phyloP scores from a whole-genome alignment of 352 stramenopile genomes.

The Pythium myriotylum region DNA sequence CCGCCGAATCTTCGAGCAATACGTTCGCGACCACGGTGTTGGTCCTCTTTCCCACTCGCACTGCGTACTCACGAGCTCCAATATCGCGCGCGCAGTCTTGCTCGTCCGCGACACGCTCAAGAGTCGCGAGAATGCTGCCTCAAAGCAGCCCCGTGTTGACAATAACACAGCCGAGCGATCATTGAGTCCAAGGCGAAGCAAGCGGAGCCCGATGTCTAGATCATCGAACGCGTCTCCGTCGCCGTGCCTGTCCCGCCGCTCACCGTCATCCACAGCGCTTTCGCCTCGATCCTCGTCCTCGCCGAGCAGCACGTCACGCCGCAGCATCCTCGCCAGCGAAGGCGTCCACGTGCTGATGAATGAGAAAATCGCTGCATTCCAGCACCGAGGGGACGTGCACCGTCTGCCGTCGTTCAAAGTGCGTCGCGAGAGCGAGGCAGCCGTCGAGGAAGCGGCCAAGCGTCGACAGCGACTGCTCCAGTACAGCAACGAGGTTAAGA shows the following conservation, averaged over 20 bases:
- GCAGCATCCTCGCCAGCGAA: slow-evolving; percentile 54
- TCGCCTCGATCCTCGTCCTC: slow-evolving; percentile 5
- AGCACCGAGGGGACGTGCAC: slow-evolving; percentile 38
- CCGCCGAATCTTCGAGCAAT: slow-evolving; percentile 23
- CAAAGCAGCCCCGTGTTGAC: neutral
- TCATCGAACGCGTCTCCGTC: slow-evolving; percentile 1
- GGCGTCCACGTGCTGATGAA: slow-evolving; percentile 56
- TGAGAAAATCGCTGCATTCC: slow-evolving; percentile 45
- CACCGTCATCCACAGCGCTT: neutral
- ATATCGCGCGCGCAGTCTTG: slow-evolving; percentile 43
- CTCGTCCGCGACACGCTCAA: slow-evolving; percentile 30
- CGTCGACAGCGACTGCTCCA: slow-evolving; percentile 33
- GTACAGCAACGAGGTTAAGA: slow-evolving; percentile 18
- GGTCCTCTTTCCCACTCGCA: slow-evolving; percentile 12
- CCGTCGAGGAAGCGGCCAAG: slow-evolving; percentile 35
- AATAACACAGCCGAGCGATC: slow-evolving; percentile 10
- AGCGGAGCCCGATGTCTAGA: slow-evolving; percentile 1
- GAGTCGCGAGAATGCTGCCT: neutral
- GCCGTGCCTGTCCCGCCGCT: neutral
- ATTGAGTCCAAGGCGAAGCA: slow-evolving; percentile 2
- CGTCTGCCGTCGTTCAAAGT: slow-evolving; percentile 42
- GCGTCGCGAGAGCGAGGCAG: slow-evolving; percentile 34
- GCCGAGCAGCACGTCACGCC: slow-evolving; percentile 22
- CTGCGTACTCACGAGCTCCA: slow-evolving; percentile 38
- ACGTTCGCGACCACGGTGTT: slow-evolving; percentile 24